phyloP scores from a whole-genome alignment of 371 early-diverging fungal genomes.

The Actinomortierella ambigua region DNA sequence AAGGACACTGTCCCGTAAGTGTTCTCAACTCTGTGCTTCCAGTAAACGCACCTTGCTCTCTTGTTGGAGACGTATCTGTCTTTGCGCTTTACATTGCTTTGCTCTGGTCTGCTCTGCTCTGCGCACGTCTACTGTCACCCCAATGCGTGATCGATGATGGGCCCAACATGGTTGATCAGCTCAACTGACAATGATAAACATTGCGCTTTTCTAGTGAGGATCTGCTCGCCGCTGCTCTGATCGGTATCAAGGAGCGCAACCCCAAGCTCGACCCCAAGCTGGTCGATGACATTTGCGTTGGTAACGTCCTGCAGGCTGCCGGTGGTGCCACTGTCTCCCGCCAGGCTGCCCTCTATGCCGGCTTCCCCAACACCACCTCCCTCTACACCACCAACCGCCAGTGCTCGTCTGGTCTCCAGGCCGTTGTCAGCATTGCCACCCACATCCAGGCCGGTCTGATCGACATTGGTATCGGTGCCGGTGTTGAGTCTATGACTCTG shows the following conservation, averaged over 20 bases:
- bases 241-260: slow-evolving; percentile 78
- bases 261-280: slow-evolving; percentile 82
- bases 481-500: slow-evolving; percentile 98
- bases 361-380: slow-evolving; percentile 86
- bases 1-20: slow-evolving; percentile 85
- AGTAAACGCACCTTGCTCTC: slow-evolving; percentile 9
- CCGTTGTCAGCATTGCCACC: slow-evolving; percentile 88
- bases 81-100: background rate
- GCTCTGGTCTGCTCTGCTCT: background rate
- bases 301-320: slow-evolving; percentile 92
- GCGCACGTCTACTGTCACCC: background rate
- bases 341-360: slow-evolving; percentile 96
- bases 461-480: slow-evolving; percentile 97
- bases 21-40: background rate
- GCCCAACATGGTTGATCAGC: no score
- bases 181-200: background rate
- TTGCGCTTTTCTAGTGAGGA: slow-evolving; percentile 58
- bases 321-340: slow-evolving; percentile 95
- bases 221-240: slow-evolving; percentile 86
- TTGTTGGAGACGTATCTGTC: background rate
- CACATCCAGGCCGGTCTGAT: slow-evolving; percentile 93
- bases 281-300: slow-evolving; percentile 95
- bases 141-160: background rate
- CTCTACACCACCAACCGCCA: slow-evolving; percentile 95
- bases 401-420: slow-evolving; percentile 97